Evolutionary conservation across 1,284 basidiomycete genomes (phyloP), one percentile per base, ranked within the genome.

Genomic region (Vanrija pseudolonga): DNA sequence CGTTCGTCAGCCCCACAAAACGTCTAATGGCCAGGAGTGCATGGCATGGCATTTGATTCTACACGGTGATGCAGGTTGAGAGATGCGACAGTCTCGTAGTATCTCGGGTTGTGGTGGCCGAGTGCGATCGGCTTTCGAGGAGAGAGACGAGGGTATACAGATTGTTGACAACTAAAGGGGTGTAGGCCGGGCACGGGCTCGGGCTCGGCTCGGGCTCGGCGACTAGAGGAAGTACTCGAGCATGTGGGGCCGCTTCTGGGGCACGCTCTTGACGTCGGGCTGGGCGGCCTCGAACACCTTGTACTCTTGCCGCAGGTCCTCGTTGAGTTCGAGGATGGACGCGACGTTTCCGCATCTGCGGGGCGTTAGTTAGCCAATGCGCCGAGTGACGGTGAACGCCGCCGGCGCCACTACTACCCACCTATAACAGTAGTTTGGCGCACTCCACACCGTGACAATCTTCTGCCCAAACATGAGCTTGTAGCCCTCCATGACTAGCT

Each of bases 391-490:
- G 5, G 4, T 26, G 24, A 26, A 26, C 5, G 24, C n/a, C n/a
- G n/a, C n/a, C n/a, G 8, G 24, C 24, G 24, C 5, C 24, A 26
- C 24, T 4, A n/a, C 24, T 32, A 17, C 84, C 53, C 60, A 93
- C 87, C 92, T 81, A 76, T 98, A 98, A 76, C 95, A 98, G 72
- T 98, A 98, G 76, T 98, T 98, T 3, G 94, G 95, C 1, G 94
- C 96, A 67, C 89, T 93, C 94, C 95, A 98, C 19, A 98, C 94
- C 2, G 96, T 98, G 11, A 98, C 96, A 63, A 98, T 95, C 38
- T 86, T 87, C 56, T 85, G 81, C 72, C 98, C 93, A 66, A 97
- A 97, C 93, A 98, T 97, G 72, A 95, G 82, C 77, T 98, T 98
- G 80, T 90, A 98, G 5, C 95, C 95, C 75, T 98, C 95, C 88